A percentile compares a stretch with the other conserved stretches of the same genome.
Conservation (phyloP, 495 filamentous ascomycete species). For the Daldinia childiae region DNA sequence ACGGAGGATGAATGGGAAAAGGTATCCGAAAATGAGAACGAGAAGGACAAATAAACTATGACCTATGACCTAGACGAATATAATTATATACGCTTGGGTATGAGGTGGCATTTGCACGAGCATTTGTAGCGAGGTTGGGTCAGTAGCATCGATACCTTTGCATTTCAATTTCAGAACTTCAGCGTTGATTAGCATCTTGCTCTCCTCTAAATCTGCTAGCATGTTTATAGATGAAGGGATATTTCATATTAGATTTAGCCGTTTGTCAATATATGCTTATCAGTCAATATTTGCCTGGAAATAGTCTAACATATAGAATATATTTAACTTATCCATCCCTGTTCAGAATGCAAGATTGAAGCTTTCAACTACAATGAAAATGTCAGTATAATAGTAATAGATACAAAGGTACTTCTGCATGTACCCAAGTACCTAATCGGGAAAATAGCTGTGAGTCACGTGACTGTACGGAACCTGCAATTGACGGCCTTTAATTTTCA, state of each 20-base stretch:
- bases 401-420: background rate
- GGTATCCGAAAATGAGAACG: constrained; percentile 66
- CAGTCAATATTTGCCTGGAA: background rate
- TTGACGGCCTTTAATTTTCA: constrained; percentile 28
- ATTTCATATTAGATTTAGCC: constrained; percentile 6
- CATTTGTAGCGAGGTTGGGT: constrained; percentile 35
- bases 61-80: background rate
- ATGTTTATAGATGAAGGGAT: constrained; percentile 1
- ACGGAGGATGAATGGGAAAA: constrained; percentile 70
- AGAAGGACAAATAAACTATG: constrained; percentile 56
- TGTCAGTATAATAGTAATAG: no score
- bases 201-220: constrained; percentile 11
- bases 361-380: no score
- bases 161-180: constrained; percentile 19
- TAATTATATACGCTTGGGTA: constrained; percentile 9
- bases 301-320: background rate
- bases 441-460: constrained; percentile 12
- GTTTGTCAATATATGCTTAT: constrained; percentile 1
- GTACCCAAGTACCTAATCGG: background rate
- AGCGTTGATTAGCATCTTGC: constrained; percentile 19
- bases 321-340: background rate
- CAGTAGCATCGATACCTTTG: constrained; percentile 33
- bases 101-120: constrained; percentile 35
- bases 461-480: constrained; percentile 11
- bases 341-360: background rate